Percentiles rank a stretch among this genome's conserved stretches.
phyloP scores from a whole-genome alignment of 1,284 basidiomycete species.

The Neolentinus lepideus region DNA sequence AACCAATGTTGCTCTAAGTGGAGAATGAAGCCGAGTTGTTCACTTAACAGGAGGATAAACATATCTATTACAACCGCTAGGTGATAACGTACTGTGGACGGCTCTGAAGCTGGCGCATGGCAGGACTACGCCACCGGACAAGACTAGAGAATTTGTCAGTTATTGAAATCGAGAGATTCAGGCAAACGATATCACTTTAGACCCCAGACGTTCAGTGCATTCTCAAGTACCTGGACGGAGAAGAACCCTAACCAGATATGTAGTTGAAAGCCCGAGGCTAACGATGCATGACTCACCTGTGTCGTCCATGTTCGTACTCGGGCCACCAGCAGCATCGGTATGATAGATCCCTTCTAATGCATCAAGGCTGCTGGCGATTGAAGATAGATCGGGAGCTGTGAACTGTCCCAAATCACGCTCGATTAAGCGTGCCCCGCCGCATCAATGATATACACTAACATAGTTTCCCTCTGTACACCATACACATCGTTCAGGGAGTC shows the following conservation, averaged over 20 bases:
- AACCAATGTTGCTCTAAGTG: constrained; percentile 90
- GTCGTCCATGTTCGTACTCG: constrained; percentile 84
- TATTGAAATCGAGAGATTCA: neutral
- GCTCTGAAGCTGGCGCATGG: constrained; percentile 71
- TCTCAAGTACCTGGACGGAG: constrained; percentile 76
- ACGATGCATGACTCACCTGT: constrained; percentile 43
- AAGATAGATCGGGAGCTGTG: constrained; percentile 79
- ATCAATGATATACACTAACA: constrained; percentile 32
- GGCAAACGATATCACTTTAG: constrained; percentile 45
- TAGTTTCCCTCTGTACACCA: constrained; percentile 55
- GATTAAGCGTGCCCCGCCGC: neutral
- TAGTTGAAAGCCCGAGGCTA: constrained; percentile 5
- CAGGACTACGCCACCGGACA: constrained; percentile 79
- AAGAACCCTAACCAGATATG: constrained; percentile 62
- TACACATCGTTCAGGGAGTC: too few species aligned
- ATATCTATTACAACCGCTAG: neutral
- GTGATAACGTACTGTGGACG: constrained; percentile 61
- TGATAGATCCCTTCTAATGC: constrained; percentile 33
- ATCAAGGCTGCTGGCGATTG: constrained; percentile 69
- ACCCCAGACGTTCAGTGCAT: constrained; percentile 79
- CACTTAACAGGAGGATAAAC: constrained; percentile 34
- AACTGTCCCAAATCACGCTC: constrained; percentile 42
- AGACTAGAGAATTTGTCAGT: constrained; percentile 32
- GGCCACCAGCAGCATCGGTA: constrained; percentile 27
- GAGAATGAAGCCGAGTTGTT: constrained; percentile 83